Percentiles rank a stretch among this genome's conserved stretches.
Evolutionary conservation across 2,329 filamentous ascomycete species (phyloP).

Genomic region (Penicillium psychrosexuale): DNA sequence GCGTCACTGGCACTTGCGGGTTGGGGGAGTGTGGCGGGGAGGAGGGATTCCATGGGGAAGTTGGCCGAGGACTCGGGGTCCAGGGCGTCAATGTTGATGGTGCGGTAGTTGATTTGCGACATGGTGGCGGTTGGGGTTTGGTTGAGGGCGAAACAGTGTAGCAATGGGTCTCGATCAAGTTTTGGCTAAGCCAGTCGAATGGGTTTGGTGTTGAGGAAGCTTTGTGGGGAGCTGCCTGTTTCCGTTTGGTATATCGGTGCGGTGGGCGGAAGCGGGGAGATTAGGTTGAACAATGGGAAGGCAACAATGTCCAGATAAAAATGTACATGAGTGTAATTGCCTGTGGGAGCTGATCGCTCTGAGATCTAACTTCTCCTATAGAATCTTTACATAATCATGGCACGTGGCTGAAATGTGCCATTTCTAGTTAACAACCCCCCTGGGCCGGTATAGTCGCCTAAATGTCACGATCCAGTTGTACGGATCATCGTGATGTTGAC

Average conservation of each 20-base stretch:
- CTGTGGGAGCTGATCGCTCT: too few relatives aligned
- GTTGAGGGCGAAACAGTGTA: not conserved
- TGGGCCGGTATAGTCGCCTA: too few relatives aligned
- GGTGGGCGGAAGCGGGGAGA: conserved; percentile 20
- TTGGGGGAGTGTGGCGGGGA: conserved; percentile 65
- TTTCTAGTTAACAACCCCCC: too few relatives aligned
- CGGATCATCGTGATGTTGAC: too few relatives aligned
- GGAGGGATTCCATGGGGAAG: conserved; percentile 83
- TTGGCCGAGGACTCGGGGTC: conserved; percentile 87
- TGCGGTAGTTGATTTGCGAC: conserved; percentile 66
- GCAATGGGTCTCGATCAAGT: not conserved
- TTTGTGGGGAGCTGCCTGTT: not conserved
- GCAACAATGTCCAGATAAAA: too few relatives aligned
- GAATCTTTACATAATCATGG: too few relatives aligned
- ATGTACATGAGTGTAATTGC: too few relatives aligned
- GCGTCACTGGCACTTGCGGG: conserved; percentile 75
- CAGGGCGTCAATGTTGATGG: conserved; percentile 89
- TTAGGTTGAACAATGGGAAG: conserved; percentile 1
- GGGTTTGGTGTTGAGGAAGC: not conserved
- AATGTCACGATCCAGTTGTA: too few relatives aligned
- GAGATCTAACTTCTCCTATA: too few relatives aligned
- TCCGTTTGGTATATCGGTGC: conserved; percentile 10
- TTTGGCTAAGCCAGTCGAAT: not conserved
- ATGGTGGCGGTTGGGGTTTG: conserved; percentile 28
- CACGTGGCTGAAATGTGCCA: too few relatives aligned